These are phyloP conservation scores for Rugosomyces carneus DNA, from an alignment of 1,284 basidiomycete species.

Conservation along the genomic window DNA sequence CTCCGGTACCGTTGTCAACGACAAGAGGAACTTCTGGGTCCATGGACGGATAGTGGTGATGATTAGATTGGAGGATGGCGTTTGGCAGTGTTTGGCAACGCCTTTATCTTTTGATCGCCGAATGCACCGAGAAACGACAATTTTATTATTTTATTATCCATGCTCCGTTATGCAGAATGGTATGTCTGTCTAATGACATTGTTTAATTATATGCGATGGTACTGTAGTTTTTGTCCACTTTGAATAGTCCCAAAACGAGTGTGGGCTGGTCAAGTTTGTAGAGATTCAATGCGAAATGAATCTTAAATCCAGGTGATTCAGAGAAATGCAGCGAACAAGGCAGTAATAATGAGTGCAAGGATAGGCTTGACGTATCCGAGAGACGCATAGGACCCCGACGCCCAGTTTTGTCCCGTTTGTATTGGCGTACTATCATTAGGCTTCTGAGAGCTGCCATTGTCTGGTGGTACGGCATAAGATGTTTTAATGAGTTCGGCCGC, in stretches of 20 bases:
- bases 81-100: not conserved
- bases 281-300: too few species aligned
- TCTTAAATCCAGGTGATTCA: too few species aligned
- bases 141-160: too few species aligned
- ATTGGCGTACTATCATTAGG: not conserved
- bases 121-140: too few species aligned
- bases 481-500: conserved; percentile 49
- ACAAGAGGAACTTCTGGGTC: conserved; percentile 75
- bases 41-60: conserved; percentile 32
- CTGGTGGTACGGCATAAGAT: not conserved
- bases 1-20: conserved; percentile 97
- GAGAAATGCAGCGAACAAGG: not conserved
- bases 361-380: not conserved
- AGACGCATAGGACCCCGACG: not conserved
- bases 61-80: conserved; percentile 1
- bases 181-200: too few species aligned
- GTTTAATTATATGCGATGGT: too few species aligned
- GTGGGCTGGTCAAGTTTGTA: too few species aligned
- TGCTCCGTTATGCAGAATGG: too few species aligned
- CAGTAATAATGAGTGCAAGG: not conserved
- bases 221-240: too few species aligned
- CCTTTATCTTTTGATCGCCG: too few species aligned
- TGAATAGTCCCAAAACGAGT: too few species aligned
- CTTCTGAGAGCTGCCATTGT: not conserved
- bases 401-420: not conserved